Evolutionary conservation across 2,329 filamentous ascomycete genomes (phyloP), one percentile per base, ranked within the genome.

Genomic region (Neonectria punicea): DNA sequence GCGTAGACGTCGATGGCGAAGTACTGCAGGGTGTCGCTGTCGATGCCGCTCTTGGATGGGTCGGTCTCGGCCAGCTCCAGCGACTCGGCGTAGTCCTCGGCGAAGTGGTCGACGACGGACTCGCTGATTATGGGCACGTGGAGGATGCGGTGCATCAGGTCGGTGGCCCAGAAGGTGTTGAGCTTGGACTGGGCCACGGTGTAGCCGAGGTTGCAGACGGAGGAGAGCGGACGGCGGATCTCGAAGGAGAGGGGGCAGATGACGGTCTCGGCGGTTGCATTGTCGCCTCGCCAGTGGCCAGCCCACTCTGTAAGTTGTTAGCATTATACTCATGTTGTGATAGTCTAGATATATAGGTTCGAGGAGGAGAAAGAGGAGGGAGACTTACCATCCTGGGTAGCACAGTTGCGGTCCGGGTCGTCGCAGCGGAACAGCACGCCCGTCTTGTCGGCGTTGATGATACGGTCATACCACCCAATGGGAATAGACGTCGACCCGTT

Each of bases 1-100:
- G 89, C 89, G 76, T 90, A 92, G 1, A 83, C 88, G 63, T 92
- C 89, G 7, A 91, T 84, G 5, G 90, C 90, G 74, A 93, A 92
- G 76, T 89, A 90, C 77, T 91, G 88, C 46, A 92, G 80, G 0
- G 85, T 84, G 67, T 91, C 85, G 34, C 85, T 89, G 77, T 92
- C 89, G 30, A 84, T 80, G 3, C 81, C 85, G 3, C 84, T 80
- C 28, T 83, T 82, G 5, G 81, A 78, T 8, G 86, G 83, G 8
- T 83, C 79, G 11, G 73, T 69, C 66, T 80, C 76, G 0, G 89
- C 87, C 25, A 89, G 80, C 13, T 82, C 81, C 1, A 90, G 55
- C 2, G 85, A 84, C 2, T 83, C 85, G 3, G 81, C 77, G 74
- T 91, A 90, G 53, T 82, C 82, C 54, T 89, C 87, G 7, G 87